Evolutionary conservation across 1,284 basidiomycete genomes (phyloP).

Genomic region (Boletus mariae): DNA sequence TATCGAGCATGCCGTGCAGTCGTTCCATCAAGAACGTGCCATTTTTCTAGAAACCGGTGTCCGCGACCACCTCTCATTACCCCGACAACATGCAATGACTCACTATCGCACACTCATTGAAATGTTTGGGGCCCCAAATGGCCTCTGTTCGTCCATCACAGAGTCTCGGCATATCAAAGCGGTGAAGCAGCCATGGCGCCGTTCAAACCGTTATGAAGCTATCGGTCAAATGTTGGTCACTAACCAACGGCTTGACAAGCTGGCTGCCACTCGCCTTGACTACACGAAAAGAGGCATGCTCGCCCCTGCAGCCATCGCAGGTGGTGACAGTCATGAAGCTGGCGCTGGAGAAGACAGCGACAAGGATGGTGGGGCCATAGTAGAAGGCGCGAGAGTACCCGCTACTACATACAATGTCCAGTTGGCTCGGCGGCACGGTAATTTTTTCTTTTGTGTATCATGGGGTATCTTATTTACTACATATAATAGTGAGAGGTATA

Average conservation of each 20-base stretch:
- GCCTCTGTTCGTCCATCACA: conserved; percentile 4
- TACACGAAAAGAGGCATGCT: conserved; percentile 2
- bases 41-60: background rate
- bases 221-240: conserved; percentile 25
- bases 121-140: conserved; percentile 4
- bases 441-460: too few relatives aligned
- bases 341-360: too few relatives aligned
- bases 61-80: conserved; percentile 15
- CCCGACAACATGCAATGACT: conserved; percentile 19
- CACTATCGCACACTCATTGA: conserved; percentile 11
- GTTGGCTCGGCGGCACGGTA: too few relatives aligned
- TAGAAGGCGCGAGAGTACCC: too few relatives aligned
- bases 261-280: conserved; percentile 2
- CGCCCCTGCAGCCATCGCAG: too few relatives aligned
- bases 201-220: conserved; percentile 17
- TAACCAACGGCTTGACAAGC: conserved; percentile 2
- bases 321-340: too few relatives aligned
- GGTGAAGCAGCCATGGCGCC: conserved; percentile 20
- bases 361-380: too few relatives aligned
- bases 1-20: background rate
- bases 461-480: too few relatives aligned
- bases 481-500: too few relatives aligned
- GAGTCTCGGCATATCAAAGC: conserved; percentile 10
- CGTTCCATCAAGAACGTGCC: background rate
- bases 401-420: too few relatives aligned